Evolutionary conservation across 805 yeast species (phyloP).

Genomic region (Kregervanrija pseudodelftensis): DNA sequence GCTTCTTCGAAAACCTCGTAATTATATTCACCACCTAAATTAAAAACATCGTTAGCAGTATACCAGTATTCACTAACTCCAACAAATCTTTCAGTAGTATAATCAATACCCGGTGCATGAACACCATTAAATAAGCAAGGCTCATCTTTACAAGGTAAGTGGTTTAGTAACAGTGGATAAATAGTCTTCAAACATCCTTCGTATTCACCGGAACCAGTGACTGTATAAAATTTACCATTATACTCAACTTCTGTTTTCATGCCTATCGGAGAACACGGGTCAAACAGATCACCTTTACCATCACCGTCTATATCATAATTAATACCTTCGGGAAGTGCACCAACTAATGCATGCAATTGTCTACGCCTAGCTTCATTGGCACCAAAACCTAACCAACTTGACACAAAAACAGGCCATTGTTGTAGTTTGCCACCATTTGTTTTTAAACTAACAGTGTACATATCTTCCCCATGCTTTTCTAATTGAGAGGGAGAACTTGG

Average conservation of each 20-base stretch:
- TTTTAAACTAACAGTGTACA: constrained; percentile 58
- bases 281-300: constrained; percentile 43
- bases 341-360: constrained; percentile 50
- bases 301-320: constrained; percentile 41
- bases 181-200: constrained; percentile 63
- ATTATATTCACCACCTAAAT: constrained; percentile 83
- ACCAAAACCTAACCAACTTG: constrained; percentile 97
- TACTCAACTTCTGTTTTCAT: constrained; percentile 41
- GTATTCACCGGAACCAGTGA: constrained; percentile 75
- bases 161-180: constrained; percentile 71
- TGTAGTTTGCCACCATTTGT: constrained; percentile 65
- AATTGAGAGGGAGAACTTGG: constrained; percentile 61
- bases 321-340: constrained; percentile 37
- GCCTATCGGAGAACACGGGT: constrained; percentile 78
- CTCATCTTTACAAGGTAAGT: constrained; percentile 73
- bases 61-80: constrained; percentile 98
- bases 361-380: constrained; percentile 88
- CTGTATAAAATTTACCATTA: constrained; percentile 40
- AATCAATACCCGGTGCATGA: constrained; percentile 86
- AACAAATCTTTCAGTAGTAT: constrained; percentile 70
- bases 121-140: constrained; percentile 95
- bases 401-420: constrained; percentile 82
- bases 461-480: constrained; percentile 61
- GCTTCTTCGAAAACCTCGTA: constrained; percentile 59
- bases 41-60: constrained; percentile 86